phyloP scores from a whole-genome alignment of 108 stramenopile species.

The Nitzschia sp. region DNA sequence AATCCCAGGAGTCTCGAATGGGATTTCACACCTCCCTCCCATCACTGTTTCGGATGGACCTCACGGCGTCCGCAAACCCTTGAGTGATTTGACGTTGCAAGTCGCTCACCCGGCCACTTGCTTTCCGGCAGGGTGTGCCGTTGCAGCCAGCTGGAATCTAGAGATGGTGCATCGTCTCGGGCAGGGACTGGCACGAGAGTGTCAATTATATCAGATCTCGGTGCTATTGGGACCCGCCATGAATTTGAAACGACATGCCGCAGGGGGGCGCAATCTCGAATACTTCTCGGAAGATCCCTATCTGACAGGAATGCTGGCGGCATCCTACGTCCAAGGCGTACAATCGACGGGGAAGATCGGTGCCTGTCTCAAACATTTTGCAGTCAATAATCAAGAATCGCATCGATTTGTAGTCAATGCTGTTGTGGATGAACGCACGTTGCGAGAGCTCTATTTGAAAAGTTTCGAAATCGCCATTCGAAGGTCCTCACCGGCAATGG shows the following conservation, averaged over 20 bases:
- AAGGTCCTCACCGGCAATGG: conserved; percentile 15
- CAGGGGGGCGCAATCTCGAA: conserved; percentile 68
- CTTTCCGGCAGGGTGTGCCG: conserved; percentile 48
- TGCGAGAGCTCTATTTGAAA: conserved; percentile 63
- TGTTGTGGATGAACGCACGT: conserved; percentile 61
- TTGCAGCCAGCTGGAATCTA: conserved; percentile 44
- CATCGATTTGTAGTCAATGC: conserved; percentile 52
- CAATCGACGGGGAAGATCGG: conserved; percentile 44
- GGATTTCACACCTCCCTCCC: not conserved
- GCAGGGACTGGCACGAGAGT: conserved; percentile 38
- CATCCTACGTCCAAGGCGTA: conserved; percentile 47
- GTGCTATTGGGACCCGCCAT: conserved; percentile 66
- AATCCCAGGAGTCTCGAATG: not conserved
- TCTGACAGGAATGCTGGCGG: conserved; percentile 44
- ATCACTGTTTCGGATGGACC: conserved; percentile 48
- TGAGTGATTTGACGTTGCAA: conserved; percentile 35
- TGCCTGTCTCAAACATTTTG: conserved; percentile 70
- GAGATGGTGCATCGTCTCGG: conserved; percentile 30
- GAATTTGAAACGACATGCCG: conserved; percentile 62
- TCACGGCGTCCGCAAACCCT: conserved; percentile 52
- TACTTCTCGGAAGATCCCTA: conserved; percentile 77
- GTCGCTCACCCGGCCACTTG: conserved; percentile 47
- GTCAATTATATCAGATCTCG: conserved; percentile 22
- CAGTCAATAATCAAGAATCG: conserved; percentile 69
- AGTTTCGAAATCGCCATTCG: conserved; percentile 45